A percentile compares a stretch with the other conserved stretches of the same genome.
These are phyloP conservation scores for Claviceps capensis DNA, from an alignment of 2,329 filamentous ascomycete genomes.

Conservation along the genomic window DNA sequence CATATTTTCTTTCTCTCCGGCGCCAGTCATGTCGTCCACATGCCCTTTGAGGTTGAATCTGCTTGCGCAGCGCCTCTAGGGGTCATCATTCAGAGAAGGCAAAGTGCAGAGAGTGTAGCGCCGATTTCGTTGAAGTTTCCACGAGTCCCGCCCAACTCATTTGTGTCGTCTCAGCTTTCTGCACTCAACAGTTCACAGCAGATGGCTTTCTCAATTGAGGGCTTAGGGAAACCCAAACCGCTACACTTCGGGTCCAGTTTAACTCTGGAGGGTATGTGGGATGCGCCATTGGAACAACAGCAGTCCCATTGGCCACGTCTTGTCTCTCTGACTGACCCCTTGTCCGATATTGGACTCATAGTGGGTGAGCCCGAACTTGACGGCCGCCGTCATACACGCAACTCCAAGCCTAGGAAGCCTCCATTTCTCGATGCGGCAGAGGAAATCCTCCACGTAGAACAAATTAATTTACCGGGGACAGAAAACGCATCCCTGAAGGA, in stretches of 20 bases:
- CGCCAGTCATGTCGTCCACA: slow-evolving; percentile 75
- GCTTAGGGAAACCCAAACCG: slow-evolving; percentile 39
- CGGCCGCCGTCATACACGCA: slow-evolving; percentile 14
- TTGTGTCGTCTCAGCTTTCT: slow-evolving; percentile 55
- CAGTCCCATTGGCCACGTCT: slow-evolving; percentile 58
- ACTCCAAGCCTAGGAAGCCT: slow-evolving; percentile 26
- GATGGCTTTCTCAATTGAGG: slow-evolving; percentile 42
- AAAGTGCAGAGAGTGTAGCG: slow-evolving; percentile 35
- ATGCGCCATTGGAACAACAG: slow-evolving; percentile 35
- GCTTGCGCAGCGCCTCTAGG: slow-evolving; percentile 73
- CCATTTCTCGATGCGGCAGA: slow-evolving; percentile 60
- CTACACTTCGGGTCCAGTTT: slow-evolving; percentile 37
- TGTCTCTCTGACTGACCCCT: slow-evolving; percentile 72
- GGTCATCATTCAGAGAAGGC: slow-evolving; percentile 73
- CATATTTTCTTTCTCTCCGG: slow-evolving; percentile 88
- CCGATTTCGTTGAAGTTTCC: slow-evolving; percentile 42
- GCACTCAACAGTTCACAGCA: slow-evolving; percentile 36
- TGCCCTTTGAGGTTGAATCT: slow-evolving; percentile 87
- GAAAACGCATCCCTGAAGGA: slow-evolving; percentile 24
- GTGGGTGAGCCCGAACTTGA: slow-evolving; percentile 43
- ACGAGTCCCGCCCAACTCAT: slow-evolving; percentile 67
- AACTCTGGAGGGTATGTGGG: slow-evolving; percentile 45
- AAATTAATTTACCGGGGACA: slow-evolving; percentile 41
- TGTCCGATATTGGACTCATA: slow-evolving; percentile 74
- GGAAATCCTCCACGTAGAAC: slow-evolving; percentile 72